A percentile compares a stretch with the other conserved stretches of the same genome.
phyloP scores from a whole-genome alignment of 2,329 filamentous ascomycete genomes.

The Fusarium austroafricanum region DNA sequence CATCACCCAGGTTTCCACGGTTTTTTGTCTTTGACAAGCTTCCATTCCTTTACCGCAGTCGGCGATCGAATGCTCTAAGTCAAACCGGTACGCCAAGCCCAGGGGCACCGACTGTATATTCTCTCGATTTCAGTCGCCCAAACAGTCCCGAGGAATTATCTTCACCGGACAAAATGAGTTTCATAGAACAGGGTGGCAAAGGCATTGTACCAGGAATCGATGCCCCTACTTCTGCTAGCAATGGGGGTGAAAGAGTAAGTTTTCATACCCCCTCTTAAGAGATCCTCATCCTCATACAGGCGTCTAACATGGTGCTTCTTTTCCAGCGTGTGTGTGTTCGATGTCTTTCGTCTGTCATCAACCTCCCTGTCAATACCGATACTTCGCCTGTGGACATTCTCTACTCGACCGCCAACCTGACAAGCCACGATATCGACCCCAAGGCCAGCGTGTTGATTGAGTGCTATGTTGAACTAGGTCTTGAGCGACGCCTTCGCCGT shows the following conservation, averaged over 20 bases:
- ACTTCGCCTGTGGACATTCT: slow-evolving; percentile 82
- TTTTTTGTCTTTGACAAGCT: slow-evolving; percentile 62
- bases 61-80: slow-evolving; percentile 53
- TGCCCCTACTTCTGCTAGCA: slow-evolving; percentile 83
- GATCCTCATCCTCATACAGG: neutral
- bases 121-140: slow-evolving; percentile 49
- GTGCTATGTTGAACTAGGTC: slow-evolving; percentile 77
- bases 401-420: slow-evolving; percentile 70
- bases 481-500: slow-evolving; percentile 83
- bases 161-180: slow-evolving; percentile 50
- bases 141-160: slow-evolving; percentile 49
- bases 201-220: slow-evolving; percentile 69
- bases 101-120: slow-evolving; percentile 51
- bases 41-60: slow-evolving; percentile 57
- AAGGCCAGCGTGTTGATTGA: slow-evolving; percentile 79
- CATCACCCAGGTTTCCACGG: slow-evolving; percentile 47
- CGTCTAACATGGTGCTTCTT: slow-evolving; percentile 17
- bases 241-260: slow-evolving; percentile 80
- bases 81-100: slow-evolving; percentile 51
- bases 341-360: slow-evolving; percentile 75
- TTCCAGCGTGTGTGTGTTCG: slow-evolving; percentile 75
- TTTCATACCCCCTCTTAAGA: neutral
- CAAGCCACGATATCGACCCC: slow-evolving; percentile 73
- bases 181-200: slow-evolving; percentile 59
- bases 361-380: slow-evolving; percentile 77